Base-by-base conservation (phyloP, 1,284 basidiomycete genomes). In the Fomitiporia mediterranea region DNA sequence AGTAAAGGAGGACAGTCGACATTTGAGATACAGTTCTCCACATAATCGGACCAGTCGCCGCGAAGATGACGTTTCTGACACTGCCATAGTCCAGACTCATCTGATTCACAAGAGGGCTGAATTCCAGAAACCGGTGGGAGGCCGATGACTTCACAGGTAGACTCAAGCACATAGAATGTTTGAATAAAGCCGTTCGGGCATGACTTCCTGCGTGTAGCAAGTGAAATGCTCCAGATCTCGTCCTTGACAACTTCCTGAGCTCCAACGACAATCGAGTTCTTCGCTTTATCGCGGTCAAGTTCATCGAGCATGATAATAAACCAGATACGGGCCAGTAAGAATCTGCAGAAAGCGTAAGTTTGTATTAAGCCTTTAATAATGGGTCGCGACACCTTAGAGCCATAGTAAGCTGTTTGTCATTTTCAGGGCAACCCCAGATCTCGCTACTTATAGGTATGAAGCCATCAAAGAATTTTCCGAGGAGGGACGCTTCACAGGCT, bases 81-180 rank as follows among this genome's bases (percentile, higher is more conserved):
- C n/a, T n/a, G n/a, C n/a, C n/a, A n/a, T n/a, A n/a, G n/a, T 19
- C 38, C 19, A 32, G 58, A 52, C 42, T 56, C 32, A 7, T 55
- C 51, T 13, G 67, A 38, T 13, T 34, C 17, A 2, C 21, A 9
- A 39, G 40, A 17, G 15, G 42, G 15, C 19, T 46, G 34, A 5
- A 53, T n/a, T 27, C 42, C 9, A 19, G 37, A 28, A 35, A 50
- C 37, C 4, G 47, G 48, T 1, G 69, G 66, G 30, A 66, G 69
- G 2, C 84, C 85, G 55, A 88, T 75, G 27, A 84, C 81, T 65
- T 89, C 86, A 62, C 86, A 87, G 0, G 86, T 89, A 13, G 75
- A 63, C 59, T 85, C 83, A 0, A 89, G 69, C 30, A 86, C 78
- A 62, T 82, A 80, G 60, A 79, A 74, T 2, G 64, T 67, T 54